Conservation (phyloP, 805 yeast genomes). For the Kodamaea lidongshanica region DNA sequence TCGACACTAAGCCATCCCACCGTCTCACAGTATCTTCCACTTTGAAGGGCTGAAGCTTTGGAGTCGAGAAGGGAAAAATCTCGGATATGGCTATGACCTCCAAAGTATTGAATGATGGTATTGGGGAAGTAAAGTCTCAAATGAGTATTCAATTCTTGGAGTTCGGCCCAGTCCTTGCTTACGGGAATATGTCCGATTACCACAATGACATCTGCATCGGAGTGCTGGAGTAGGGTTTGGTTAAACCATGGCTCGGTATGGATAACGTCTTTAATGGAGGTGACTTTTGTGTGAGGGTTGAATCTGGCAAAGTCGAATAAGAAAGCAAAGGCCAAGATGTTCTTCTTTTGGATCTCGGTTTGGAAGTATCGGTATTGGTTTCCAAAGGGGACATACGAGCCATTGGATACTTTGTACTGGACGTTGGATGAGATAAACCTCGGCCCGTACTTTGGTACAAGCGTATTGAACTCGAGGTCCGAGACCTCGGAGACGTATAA, state of each 20-base stretch:
- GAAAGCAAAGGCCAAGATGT: conserved; percentile 69
- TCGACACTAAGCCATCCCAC: conserved; percentile 77
- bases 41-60: conserved; percentile 71
- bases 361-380: conserved; percentile 56
- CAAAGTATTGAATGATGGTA: conserved; percentile 73
- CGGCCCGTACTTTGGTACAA: conserved; percentile 56
- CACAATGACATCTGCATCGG: conserved; percentile 51
- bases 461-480: conserved; percentile 53
- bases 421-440: conserved; percentile 70
- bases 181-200: conserved; percentile 76
- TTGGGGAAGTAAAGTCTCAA: conserved; percentile 58
- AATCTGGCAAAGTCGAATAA: conserved; percentile 66
- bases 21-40: conserved; percentile 91
- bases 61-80: conserved; percentile 71
- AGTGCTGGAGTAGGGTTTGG: conserved; percentile 28
- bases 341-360: conserved; percentile 47
- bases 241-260: conserved; percentile 57
- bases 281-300: conserved; percentile 58
- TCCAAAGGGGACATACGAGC: conserved; percentile 60
- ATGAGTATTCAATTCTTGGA: conserved; percentile 38
- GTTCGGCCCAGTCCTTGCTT: conserved; percentile 48
- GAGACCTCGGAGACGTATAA: conserved; percentile 65
- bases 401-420: conserved; percentile 43
- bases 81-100: conserved; percentile 91
- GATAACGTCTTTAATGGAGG: conserved; percentile 50